Percentiles rank a stretch among this genome's conserved stretches.
Evolutionary conservation across 1,139 yeast genomes (phyloP).

Genomic region (Meyerozyma athensensis): DNA sequence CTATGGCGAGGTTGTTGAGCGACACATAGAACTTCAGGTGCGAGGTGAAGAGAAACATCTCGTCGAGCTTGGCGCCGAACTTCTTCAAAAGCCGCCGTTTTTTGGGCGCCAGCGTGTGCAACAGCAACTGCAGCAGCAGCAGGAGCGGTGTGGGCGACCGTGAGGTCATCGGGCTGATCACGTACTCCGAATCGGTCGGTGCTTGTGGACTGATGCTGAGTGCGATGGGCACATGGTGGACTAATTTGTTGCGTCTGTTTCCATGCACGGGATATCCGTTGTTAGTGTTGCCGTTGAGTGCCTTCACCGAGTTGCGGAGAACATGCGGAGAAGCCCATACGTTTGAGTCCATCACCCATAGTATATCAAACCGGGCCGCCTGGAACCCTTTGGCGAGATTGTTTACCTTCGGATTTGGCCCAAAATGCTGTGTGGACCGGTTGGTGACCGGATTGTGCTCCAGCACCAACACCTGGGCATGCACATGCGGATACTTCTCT

Average conservation of each 20-base stretch:
- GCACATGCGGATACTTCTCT: slow-evolving; percentile 49
- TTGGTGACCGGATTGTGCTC: slow-evolving; percentile 25
- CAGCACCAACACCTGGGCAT: slow-evolving; percentile 55
- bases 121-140: slow-evolving; percentile 1
- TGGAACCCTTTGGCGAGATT: slow-evolving; percentile 75
- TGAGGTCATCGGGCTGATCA: slow-evolving; percentile 14
- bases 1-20: slow-evolving; percentile 68
- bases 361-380: slow-evolving; percentile 61
- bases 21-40: slow-evolving; percentile 83
- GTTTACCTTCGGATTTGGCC: slow-evolving; percentile 89
- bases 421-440: slow-evolving; percentile 45
- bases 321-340: slow-evolving; percentile 74
- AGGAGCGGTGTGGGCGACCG: not conserved
- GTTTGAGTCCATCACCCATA: slow-evolving; percentile 89
- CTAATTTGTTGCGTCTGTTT: slow-evolving; percentile 52
- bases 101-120: slow-evolving; percentile 2
- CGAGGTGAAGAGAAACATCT: slow-evolving; percentile 77
- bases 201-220: slow-evolving; percentile 26
- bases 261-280: slow-evolving; percentile 32
- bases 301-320: slow-evolving; percentile 58
- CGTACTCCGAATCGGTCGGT: slow-evolving; percentile 17
- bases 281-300: slow-evolving; percentile 44
- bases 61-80: slow-evolving; percentile 73
- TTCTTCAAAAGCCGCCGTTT: slow-evolving; percentile 19
- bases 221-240: slow-evolving; percentile 78